Evolutionary conservation across 2,329 filamentous ascomycete species (phyloP).

Genomic region (Phialemonium atrogriseum): DNA sequence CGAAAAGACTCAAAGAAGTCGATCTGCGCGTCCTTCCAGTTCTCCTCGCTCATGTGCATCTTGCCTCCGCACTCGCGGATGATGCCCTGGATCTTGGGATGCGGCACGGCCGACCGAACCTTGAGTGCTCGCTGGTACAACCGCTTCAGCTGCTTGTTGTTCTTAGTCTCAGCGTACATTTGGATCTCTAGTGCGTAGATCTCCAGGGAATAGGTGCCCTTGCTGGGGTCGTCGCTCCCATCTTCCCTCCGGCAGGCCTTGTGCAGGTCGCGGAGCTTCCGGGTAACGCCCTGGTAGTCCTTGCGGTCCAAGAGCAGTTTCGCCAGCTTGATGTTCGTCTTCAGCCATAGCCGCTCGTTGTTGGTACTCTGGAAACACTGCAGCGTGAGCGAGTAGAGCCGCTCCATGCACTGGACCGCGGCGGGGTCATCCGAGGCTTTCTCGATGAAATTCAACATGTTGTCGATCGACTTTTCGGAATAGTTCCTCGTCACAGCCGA

Average conservation of each 20-base stretch:
- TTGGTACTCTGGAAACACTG: conserved; percentile 95
- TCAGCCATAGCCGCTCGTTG: conserved; percentile 94
- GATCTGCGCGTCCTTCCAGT: conserved; percentile 94
- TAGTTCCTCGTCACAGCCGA: conserved; percentile 96
- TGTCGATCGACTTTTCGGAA: conserved; percentile 98
- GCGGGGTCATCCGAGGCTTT: conserved; percentile 70
- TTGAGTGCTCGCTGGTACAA: conserved; percentile 86
- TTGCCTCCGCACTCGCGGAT: conserved; percentile 98
- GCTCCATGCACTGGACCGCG: conserved; percentile 76
- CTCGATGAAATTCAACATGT: conserved; percentile 96
- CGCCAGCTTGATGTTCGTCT: conserved; percentile 95
- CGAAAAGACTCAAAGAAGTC: conserved; percentile 99
- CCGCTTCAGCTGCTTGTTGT: conserved; percentile 93
- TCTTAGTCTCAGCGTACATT: conserved; percentile 94
- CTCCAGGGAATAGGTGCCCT: conserved; percentile 92
- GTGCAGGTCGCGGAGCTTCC: conserved; percentile 83
- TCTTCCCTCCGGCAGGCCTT: conserved; percentile 80
- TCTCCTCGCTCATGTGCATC: conserved; percentile 99
- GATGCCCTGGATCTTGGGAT: conserved; percentile 98
- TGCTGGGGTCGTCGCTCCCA: conserved; percentile 83
- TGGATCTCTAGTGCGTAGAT: conserved; percentile 97
- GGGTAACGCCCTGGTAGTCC: conserved; percentile 71
- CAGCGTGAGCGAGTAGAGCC: conserved; percentile 90
- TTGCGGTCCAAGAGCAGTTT: conserved; percentile 87
- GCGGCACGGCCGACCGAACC: conserved; percentile 92